Conservation (phyloP, 495 filamentous ascomycete genomes). For the Chaetomium tenue region DNA sequence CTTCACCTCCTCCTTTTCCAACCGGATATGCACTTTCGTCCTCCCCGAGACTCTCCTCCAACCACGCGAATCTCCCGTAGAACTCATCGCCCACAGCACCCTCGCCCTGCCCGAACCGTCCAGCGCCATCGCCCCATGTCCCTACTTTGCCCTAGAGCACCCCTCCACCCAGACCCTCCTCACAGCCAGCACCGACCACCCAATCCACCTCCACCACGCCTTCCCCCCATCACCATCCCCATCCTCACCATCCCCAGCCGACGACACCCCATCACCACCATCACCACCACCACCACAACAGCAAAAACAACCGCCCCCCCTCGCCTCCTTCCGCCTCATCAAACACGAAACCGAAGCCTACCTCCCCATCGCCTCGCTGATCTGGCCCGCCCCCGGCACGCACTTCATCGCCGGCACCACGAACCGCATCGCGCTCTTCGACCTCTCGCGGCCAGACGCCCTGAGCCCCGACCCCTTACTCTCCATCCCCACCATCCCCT, state of each 20-base stretch:
- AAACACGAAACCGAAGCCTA: constrained; percentile 75
- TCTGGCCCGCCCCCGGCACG: constrained; percentile 60
- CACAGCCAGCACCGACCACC: constrained; percentile 64
- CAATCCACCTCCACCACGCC: constrained; percentile 64
- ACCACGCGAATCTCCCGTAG: constrained; percentile 44
- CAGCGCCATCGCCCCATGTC: constrained; percentile 68
- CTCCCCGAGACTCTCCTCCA: constrained; percentile 71
- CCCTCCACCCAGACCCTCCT: constrained; percentile 67
- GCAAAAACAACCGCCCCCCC: constrained; percentile 44
- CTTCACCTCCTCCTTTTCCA: constrained; percentile 68
- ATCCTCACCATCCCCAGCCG: not conserved
- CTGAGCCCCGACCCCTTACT: constrained; percentile 52
- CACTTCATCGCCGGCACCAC: constrained; percentile 72
- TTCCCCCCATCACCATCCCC: constrained; percentile 26
- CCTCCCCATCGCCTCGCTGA: constrained; percentile 69
- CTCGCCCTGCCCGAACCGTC: constrained; percentile 65
- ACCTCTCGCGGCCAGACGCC: constrained; percentile 64
- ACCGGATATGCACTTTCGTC: constrained; percentile 67
- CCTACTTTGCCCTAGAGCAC: constrained; percentile 65
- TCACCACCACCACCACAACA: constrained; percentile 33
- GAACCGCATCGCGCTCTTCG: constrained; percentile 73
- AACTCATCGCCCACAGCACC: constrained; percentile 59
- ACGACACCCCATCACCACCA: constrained; percentile 14
- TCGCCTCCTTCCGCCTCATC: constrained; percentile 67
- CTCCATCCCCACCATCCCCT: constrained; percentile 68